phyloP scores from a whole-genome alignment of 192 early-diverging fungal species.

The Podila horticola region DNA sequence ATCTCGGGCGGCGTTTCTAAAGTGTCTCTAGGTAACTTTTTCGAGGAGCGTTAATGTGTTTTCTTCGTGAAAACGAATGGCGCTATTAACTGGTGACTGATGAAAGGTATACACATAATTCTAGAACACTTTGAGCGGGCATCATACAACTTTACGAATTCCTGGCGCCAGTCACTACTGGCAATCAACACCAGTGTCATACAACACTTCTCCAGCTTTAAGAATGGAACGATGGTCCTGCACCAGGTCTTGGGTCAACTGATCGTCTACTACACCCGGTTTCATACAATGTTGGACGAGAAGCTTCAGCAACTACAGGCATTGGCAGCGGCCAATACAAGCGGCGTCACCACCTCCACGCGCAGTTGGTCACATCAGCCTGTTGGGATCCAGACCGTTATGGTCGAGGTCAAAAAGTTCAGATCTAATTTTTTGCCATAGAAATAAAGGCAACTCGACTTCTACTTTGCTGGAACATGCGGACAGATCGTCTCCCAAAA shows the following conservation, averaged over 20 bases:
- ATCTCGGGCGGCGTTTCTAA: conserved; percentile 65
- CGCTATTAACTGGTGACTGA: background rate
- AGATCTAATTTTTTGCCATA: conserved; percentile 67
- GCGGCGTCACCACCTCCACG: conserved; percentile 12
- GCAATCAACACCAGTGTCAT: conserved; percentile 88
- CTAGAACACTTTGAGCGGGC: conserved; percentile 72
- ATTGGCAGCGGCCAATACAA: conserved; percentile 11
- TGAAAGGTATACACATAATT: background rate
- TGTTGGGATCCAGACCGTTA: conserved; percentile 90
- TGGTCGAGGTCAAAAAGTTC: conserved; percentile 98
- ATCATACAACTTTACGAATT: conserved; percentile 78
- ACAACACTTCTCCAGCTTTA: conserved; percentile 95
- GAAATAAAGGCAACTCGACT: background rate
- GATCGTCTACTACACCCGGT: conserved; percentile 93
- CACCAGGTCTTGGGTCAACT: conserved; percentile 91
- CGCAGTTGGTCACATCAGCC: conserved; percentile 67
- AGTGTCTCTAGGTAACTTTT: conserved; percentile 57
- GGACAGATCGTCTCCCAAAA: too few species aligned
- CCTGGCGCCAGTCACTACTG: conserved; percentile 81
- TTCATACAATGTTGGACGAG: conserved; percentile 83
- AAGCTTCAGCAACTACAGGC: conserved; percentile 61
- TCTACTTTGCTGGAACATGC: too few species aligned
- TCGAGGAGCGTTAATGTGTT: background rate
- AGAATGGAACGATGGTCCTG: conserved; percentile 91
- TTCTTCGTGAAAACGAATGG: background rate